A percentile compares a stretch with the other conserved stretches of the same genome.
Evolutionary conservation across 306 rosid species (phyloP).

Genomic region (Lathyrus tuberosus): DNA sequence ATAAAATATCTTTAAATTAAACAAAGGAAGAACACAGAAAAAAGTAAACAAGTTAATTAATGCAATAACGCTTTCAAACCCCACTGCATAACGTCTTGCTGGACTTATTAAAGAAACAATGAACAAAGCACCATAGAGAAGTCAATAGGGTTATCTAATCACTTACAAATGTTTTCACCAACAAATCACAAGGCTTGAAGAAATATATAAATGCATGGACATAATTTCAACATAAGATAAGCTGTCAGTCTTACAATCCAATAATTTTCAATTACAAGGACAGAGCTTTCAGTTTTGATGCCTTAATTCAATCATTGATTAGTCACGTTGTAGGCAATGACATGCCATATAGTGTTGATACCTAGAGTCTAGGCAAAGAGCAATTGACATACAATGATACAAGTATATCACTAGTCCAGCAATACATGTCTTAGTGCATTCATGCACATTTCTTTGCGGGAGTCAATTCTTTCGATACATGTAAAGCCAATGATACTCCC

Average conservation of each 20-base stretch:
- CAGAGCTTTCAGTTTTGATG: constrained; percentile 17
- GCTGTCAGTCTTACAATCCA: constrained; percentile 14
- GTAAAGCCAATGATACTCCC: no score
- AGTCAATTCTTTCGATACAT: no score
- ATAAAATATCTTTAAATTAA: constrained; percentile 8
- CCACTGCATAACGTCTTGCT: not conserved
- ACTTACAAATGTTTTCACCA: constrained; percentile 11
- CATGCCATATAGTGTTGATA: constrained; percentile 22
- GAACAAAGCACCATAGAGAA: constrained; percentile 21
- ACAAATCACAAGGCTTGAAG: constrained; percentile 11
- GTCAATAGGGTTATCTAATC: not conserved
- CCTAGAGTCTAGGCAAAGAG: constrained; percentile 24
- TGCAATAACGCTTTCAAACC: constrained; percentile 19
- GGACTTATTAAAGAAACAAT: constrained; percentile 19
- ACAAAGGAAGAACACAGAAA: constrained; percentile 1
- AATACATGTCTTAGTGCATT: not conserved
- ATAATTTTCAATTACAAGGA: constrained; percentile 21
- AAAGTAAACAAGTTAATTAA: constrained; percentile 2
- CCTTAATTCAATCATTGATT: not conserved
- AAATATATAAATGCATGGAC: constrained; percentile 14
- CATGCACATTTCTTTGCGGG: no score
- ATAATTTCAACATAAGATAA: constrained; percentile 3
- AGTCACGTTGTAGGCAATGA: constrained; percentile 1
- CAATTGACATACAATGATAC: not conserved
- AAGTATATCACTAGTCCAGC: not conserved